Percentiles rank a stretch among this genome's conserved stretches.
Evolutionary conservation across 768 basidiomycete species (phyloP).

Genomic region (Gelatoporia subvermispora): DNA sequence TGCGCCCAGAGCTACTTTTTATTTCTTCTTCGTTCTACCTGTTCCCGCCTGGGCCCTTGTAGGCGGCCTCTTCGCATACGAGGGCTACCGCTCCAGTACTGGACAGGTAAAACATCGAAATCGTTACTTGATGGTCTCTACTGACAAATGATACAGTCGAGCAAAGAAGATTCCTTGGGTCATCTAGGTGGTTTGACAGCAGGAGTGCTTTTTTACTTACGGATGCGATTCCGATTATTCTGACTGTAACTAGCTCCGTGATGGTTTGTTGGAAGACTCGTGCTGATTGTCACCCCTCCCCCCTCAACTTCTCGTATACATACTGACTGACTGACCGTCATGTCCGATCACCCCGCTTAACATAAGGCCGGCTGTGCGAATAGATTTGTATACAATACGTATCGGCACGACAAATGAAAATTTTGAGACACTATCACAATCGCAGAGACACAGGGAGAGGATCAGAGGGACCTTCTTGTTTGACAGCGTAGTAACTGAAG

Average conservation of each 20-base stretch:
- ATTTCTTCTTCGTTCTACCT: constrained; percentile 72
- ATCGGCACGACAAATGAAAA: background rate
- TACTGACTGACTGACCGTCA: no score
- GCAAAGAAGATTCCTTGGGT: constrained; percentile 57
- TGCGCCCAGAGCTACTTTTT: constrained; percentile 60
- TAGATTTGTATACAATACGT: background rate
- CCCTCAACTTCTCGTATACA: no score
- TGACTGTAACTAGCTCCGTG: constrained; percentile 1
- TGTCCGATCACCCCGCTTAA: no score
- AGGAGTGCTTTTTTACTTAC: constrained; percentile 49
- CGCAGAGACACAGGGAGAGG: constrained; percentile 12
- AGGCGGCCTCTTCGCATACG: constrained; percentile 59
- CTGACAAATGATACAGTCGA: constrained; percentile 19
- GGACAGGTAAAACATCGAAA: constrained; percentile 25
- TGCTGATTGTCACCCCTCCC: no score
- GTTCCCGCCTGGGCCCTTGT: constrained; percentile 77
- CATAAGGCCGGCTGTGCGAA: background rate
- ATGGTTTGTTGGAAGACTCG: background rate
- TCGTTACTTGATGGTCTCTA: background rate
- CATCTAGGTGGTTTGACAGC: constrained; percentile 66
- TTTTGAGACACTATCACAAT: background rate
- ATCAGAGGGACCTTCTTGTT: constrained; percentile 33
- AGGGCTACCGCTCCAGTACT: constrained; percentile 37
- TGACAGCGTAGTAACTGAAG: constrained; percentile 52
- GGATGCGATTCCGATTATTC: constrained; percentile 19